Evolutionary conservation across 2,329 filamentous ascomycete species (phyloP).

Genomic region (Sporothrix variecibatus): DNA sequence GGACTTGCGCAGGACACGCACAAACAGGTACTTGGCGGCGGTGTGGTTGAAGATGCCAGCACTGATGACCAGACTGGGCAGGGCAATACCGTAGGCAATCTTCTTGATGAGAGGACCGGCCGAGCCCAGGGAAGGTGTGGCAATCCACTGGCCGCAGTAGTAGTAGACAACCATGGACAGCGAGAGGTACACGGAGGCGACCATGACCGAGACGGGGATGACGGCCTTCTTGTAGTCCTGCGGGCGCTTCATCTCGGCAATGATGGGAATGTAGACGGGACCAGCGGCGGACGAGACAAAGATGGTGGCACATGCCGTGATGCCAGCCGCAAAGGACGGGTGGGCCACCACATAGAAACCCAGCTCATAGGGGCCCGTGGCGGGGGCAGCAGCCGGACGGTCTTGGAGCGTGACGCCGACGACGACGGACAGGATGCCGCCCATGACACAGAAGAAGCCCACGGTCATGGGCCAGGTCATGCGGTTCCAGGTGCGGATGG

Average conservation of each 20-base stretch:
- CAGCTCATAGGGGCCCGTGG: conserved; percentile 44
- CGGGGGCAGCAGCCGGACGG: conserved; percentile 42
- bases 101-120: conserved; percentile 62
- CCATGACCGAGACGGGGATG: conserved; percentile 51
- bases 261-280: conserved; percentile 63
- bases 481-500: conserved; percentile 49
- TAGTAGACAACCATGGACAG: conserved; percentile 57
- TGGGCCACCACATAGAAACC: conserved; percentile 53
- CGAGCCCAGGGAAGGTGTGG: conserved; percentile 54
- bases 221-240: conserved; percentile 60
- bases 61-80: conserved; percentile 55
- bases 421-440: conserved; percentile 57
- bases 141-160: conserved; percentile 64
- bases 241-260: conserved; percentile 64
- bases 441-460: conserved; percentile 58
- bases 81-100: conserved; percentile 60
- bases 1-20: conserved; percentile 37
- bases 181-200: conserved; percentile 53
- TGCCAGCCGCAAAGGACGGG: conserved; percentile 54
- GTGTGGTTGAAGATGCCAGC: conserved; percentile 38
- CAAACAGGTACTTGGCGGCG: conserved; percentile 39
- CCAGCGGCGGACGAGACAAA: conserved; percentile 58
- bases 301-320: conserved; percentile 59
- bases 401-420: conserved; percentile 45
- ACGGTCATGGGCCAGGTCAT: conserved; percentile 41